Percentiles rank a stretch among this genome's conserved stretches.
phyloP scores from a whole-genome alignment of 345 rosid species.

The Lumnitzera racemosa region DNA sequence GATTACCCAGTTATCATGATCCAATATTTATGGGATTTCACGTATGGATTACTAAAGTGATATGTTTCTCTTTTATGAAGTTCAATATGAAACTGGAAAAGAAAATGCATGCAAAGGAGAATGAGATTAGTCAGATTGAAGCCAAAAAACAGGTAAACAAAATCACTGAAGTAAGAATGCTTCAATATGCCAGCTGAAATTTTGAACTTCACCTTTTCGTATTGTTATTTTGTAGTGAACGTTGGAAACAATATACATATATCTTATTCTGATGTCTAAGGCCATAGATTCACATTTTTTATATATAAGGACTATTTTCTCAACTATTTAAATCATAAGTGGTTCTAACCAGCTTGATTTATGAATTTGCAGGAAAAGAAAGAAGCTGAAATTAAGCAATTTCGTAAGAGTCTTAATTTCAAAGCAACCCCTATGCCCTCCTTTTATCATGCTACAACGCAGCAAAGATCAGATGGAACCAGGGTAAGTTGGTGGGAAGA shows the following conservation, averaged over 20 bases:
- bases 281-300: too few relatives aligned
- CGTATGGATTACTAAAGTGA: background rate
- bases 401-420: constrained; percentile 72
- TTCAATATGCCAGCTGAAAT: too few relatives aligned
- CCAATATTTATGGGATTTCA: background rate
- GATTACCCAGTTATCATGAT: constrained; percentile 1
- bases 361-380: constrained; percentile 43
- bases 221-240: too few relatives aligned
- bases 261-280: too few relatives aligned
- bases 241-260: too few relatives aligned
- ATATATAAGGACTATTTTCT: too few relatives aligned
- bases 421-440: constrained; percentile 90
- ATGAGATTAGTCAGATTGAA: constrained; percentile 55
- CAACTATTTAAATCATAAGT: background rate
- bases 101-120: constrained; percentile 66
- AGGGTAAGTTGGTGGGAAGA: constrained; percentile 35
- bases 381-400: constrained; percentile 55
- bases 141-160: constrained; percentile 60
- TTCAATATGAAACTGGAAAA: constrained; percentile 64
- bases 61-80: constrained; percentile 25
- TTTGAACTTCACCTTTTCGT: too few relatives aligned
- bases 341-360: constrained; percentile 2
- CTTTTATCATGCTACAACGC: constrained; percentile 38
- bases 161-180: background rate
- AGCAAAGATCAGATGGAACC: constrained; percentile 26